Base-by-base conservation (phyloP, 2,329 filamentous ascomycete genomes). In the Cadophora sp. region DNA sequence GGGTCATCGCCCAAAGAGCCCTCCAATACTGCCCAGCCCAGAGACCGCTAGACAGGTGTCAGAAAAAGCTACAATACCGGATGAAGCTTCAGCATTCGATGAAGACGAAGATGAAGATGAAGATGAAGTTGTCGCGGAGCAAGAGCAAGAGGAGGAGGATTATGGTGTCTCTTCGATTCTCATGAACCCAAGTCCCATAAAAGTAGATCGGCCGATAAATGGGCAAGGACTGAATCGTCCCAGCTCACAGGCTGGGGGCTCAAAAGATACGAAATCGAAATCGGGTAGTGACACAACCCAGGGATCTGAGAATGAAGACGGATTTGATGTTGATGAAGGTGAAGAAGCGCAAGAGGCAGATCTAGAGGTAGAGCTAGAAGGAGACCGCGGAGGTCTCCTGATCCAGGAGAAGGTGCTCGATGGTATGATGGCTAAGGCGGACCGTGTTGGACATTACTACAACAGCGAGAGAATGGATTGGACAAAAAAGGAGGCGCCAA, bases 141-240 rank as follows among this genome's bases (percentile, higher is more conserved):
- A 20, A 24, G 45, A 48, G 45, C n/a, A 48, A 24, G n/a, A 14
- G 14, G 48, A 60, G 16, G 50, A 36, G 6, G 27, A 43, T 27
- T 48, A 56, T 43, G 64, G 48, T 2, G 9, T 66, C 4, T 62
- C 24, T 14, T 63, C 61, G 16, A 66, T 67, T 11, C 36, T 70
- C 3, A 24, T 62, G 45, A 61, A 66, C 24, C 70, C 68, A 9
- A 68, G 67, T 48, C 71, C 68, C 1, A 16, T 66, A 14, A 70
- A 70, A 51, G 45, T 48, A 48, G n/a, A n/a, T 22, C 45, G 45
- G n/a, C 6, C n/a, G 4, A 22, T 9, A 5, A 48, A 20, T 8
- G 45, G 45, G n/a, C 18, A 48, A 20, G n/a, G 9, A 20, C 9
- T n/a, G 4, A 20, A 22, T 1, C 9, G 20, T 7, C n/a, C 45